Base-by-base conservation (phyloP, 148 eudicot species). In the Suaeda aralocaspica region DNA sequence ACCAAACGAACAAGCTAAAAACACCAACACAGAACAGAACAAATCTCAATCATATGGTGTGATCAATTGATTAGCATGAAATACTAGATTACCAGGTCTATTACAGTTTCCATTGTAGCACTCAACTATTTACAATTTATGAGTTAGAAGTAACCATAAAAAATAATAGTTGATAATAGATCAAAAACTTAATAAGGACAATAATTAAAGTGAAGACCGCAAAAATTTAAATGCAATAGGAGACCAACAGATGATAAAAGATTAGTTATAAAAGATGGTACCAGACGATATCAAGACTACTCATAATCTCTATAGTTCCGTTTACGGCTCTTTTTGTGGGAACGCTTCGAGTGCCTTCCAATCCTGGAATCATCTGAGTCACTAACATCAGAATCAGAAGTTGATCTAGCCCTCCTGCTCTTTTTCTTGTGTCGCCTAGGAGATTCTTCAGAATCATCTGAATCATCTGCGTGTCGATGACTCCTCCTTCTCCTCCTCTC, bases 401-500 rank as follows among this genome's bases (percentile, higher is more conserved):
- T 75, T 16, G 83, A 76, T 56, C 84, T 52, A 6, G 82, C 81
- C 78, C 87, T 87, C 80, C 87, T 84, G 78, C 83, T 85, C 89
- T 82, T 90, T 72, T 83, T 81, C 84, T 82, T 87, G 53, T 77
- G 83, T 15, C 78, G 55, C 63, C 71, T 69, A 19, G 69, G 78
- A 69, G 85, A 82, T 10, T 84, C 89, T 56, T 77, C 83, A 71
- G 86, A 82, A 39, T 75, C 84, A 75, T 81, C 84, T 0, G 87
- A 81, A 67, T 80, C 86, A 60, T 85, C 86, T 5, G 87, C 80
- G 28, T 84, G 81, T 45, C 89, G 61, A 69, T 89, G 92, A 74
- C 96, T 89, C 72, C 91, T 84, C 79, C 96, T 84, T 70, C 87
- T 81, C 72, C 82, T 78, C 84, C 80, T 90, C 75, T 86, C 89